Base-by-base conservation (phyloP, 2,329 filamentous ascomycete genomes). In the Trichoderma koningiopsis region DNA sequence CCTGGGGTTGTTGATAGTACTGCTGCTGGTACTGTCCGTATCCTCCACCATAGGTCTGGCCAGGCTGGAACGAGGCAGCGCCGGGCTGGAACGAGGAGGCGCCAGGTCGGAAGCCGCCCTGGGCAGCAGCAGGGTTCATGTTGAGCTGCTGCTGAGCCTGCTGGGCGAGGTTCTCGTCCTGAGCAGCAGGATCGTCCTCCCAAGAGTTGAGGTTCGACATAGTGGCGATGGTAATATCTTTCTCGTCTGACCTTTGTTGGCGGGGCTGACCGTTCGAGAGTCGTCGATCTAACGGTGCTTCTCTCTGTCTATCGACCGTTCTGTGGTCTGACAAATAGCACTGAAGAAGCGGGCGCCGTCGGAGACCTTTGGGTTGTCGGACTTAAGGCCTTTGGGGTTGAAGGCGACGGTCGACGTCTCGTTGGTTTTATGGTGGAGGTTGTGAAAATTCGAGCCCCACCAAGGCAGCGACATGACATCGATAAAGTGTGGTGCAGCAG, bases 141-240 rank as follows among this genome's bases (percentile, higher is more conserved):
- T 93, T 93, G 80, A 94, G 86, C 79, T 91, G 90, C 79, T 91
- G 88, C 75, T 91, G 88, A 47, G 92, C 83, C 84, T 94, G 92
- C 76, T 89, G 89, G 72, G 92, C 88, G 80, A 97, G 88, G 79
- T 88, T 88, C 75, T 92, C 91, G 76, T 94, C 91, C 84, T 93
- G 91, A 72, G 88, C 89, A 68, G 90, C 85, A 76, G 90, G 89
- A 77, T 94, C 92, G 77, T 97, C 93, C 83, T 98, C 94, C 92
- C 96, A 98, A 72, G 94, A 97, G 81, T 97, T 94, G 77, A 93
- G 92, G 81, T 94, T 90, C 76, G 94, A 91, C 94, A 97, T 97
- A 77, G 68, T 86, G 77, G 68, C 86, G 68, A 71, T 70, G 27
- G 64, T 43, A 49, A 31, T 58, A 31, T 67, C 29, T 70, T 62